Evolutionary conservation across 1,139 yeast genomes (phyloP).

Genomic region (Saccharomyces hybrid): DNA sequence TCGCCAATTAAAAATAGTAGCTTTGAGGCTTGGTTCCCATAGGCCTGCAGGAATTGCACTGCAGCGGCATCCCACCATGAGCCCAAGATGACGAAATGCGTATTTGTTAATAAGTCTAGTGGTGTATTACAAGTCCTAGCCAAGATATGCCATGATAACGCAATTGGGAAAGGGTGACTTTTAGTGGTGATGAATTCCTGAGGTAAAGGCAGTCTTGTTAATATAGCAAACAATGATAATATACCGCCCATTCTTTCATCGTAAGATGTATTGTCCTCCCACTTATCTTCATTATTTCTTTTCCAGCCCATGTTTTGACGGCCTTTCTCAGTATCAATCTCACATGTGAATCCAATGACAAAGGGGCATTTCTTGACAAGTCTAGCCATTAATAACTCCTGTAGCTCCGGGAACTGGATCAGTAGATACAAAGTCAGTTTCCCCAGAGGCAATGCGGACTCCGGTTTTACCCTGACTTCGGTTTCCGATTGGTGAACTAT

Average conservation of each 20-base stretch:
- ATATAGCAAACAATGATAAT: constrained; percentile 68
- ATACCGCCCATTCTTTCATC: constrained; percentile 86
- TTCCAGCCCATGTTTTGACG: constrained; percentile 84
- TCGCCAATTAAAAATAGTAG: constrained; percentile 41
- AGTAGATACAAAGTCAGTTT: constrained; percentile 52
- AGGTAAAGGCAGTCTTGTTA: constrained; percentile 41
- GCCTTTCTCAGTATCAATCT: constrained; percentile 76
- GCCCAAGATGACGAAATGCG: constrained; percentile 65
- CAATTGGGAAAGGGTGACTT: constrained; percentile 47
- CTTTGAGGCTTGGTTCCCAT: constrained; percentile 66
- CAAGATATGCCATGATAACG: constrained; percentile 58
- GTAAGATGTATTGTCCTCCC: constrained; percentile 74
- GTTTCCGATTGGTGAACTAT: constrained; percentile 88
- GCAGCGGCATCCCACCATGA: constrained; percentile 94
- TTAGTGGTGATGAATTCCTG: constrained; percentile 24
- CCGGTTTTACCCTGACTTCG: constrained; percentile 75
- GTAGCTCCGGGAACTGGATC: constrained; percentile 54
- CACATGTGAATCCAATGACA: constrained; percentile 71
- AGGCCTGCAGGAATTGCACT: constrained; percentile 43
- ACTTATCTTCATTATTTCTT: constrained; percentile 48
- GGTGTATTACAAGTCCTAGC: constrained; percentile 64
- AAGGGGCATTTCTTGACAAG: constrained; percentile 87
- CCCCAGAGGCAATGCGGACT: constrained; percentile 76
- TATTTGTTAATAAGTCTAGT: constrained; percentile 44
- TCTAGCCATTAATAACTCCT: constrained; percentile 65